Percentiles rank a stretch among this genome's conserved stretches.
Conservation (phyloP, 305 asterid genomes). For the Fraxinus ornus region DNA sequence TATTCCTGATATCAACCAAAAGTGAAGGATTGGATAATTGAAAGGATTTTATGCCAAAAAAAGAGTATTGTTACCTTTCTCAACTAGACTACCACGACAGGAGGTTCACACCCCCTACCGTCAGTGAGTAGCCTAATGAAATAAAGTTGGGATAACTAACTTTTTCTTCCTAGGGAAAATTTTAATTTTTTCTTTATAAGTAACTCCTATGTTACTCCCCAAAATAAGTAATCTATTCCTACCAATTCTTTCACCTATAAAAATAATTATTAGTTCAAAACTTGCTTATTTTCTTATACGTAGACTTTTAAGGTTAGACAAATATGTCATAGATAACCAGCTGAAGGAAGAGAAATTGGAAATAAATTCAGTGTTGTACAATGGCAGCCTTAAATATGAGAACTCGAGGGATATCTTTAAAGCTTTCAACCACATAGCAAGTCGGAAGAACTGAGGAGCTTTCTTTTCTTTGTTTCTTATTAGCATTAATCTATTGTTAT, state of each 20-base stretch:
- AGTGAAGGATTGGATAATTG: slow-evolving; percentile 12
- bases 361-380: background rate
- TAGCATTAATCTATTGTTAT: background rate
- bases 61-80: background rate
- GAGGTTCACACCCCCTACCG: background rate
- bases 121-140: background rate
- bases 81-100: background rate
- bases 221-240: background rate
- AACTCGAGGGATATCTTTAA: background rate
- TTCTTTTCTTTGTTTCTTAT: background rate
- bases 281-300: background rate
- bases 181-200: background rate
- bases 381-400: background rate
- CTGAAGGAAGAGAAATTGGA: background rate
- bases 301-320: background rate
- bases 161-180: background rate
- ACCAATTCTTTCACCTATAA: background rate
- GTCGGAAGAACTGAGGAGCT: background rate
- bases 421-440: background rate
- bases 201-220: background rate
- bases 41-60: background rate
- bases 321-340: background rate
- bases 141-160: background rate
- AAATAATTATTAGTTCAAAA: background rate
- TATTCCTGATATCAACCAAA: slow-evolving; percentile 52